Percentiles rank a stretch among this genome's conserved stretches.
phyloP scores from a whole-genome alignment of 805 yeast genomes.

The Yarrowia keelungensis region DNA sequence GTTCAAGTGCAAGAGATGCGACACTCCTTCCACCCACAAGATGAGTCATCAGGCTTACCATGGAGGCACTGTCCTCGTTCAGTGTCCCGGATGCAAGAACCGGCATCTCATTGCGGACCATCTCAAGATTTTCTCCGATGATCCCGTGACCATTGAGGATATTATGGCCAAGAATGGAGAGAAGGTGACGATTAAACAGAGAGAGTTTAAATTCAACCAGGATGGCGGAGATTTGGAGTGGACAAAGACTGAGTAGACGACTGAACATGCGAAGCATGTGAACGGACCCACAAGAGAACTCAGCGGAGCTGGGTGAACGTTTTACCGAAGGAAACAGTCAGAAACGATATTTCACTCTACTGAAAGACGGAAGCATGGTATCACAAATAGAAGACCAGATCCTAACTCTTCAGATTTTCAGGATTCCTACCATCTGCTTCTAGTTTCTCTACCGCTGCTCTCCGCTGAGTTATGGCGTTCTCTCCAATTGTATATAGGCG shows the following conservation, averaged over 20 bases:
- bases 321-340: too few species aligned
- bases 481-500: constrained; percentile 20
- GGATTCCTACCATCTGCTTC: too few species aligned
- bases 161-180: constrained; percentile 80
- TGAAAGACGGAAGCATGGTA: too few species aligned
- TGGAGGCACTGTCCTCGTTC: constrained; percentile 82
- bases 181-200: constrained; percentile 66
- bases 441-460: too few species aligned
- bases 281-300: background rate
- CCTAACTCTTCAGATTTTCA: too few species aligned
- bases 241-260: constrained; percentile 43
- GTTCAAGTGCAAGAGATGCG: constrained; percentile 90
- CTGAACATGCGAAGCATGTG: background rate
- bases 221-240: constrained; percentile 47
- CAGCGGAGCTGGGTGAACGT: too few species aligned
- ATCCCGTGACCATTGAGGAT: constrained; percentile 77
- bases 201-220: constrained; percentile 42
- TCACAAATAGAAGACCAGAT: too few species aligned
- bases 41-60: constrained; percentile 92
- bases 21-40: constrained; percentile 83
- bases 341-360: too few species aligned
- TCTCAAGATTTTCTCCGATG: constrained; percentile 80
- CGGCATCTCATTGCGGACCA: constrained; percentile 93
- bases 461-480: background rate
- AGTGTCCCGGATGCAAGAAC: constrained; percentile 89